A percentile compares a stretch with the other conserved stretches of the same genome.
These are phyloP conservation scores for Microdochium nivale DNA, from an alignment of 2,329 filamentous ascomycete species.

Conservation along the genomic window DNA sequence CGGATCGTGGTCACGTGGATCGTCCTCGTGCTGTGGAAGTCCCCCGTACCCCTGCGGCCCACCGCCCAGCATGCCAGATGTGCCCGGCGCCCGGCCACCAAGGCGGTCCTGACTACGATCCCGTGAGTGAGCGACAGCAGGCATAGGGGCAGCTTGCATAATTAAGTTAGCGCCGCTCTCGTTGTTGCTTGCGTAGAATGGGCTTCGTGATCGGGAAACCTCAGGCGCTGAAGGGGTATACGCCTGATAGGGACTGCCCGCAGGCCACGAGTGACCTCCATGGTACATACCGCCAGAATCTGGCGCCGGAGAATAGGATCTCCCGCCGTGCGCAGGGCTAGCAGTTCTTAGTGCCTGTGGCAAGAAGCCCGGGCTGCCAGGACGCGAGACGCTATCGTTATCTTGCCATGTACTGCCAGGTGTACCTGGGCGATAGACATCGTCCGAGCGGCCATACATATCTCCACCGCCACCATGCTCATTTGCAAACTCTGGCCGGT, in stretches of 20 bases:
- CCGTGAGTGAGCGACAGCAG: constrained; percentile 25
- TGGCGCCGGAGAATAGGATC: constrained; percentile 12
- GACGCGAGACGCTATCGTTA: constrained; percentile 35
- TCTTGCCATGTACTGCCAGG: constrained; percentile 43
- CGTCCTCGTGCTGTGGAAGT: constrained; percentile 43
- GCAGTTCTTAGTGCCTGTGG: constrained; percentile 15
- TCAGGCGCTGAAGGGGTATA: constrained; percentile 10
- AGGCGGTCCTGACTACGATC: constrained; percentile 22
- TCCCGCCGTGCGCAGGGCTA: constrained; percentile 15
- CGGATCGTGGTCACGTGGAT: constrained; percentile 29
- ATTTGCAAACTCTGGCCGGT: constrained; percentile 78
- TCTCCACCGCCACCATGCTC: constrained; percentile 70
- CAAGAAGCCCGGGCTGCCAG: constrained; percentile 37
- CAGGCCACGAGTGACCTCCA: constrained; percentile 12
- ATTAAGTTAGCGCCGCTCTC: constrained; percentile 46
- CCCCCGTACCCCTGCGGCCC: constrained; percentile 52
- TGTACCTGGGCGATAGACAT: constrained; percentile 53
- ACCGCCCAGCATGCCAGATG: constrained; percentile 43
- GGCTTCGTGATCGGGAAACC: constrained; percentile 29
- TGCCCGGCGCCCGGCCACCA: constrained; percentile 13
- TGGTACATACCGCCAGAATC: constrained; percentile 16
- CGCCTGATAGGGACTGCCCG: constrained; percentile 13
- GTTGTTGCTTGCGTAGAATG: constrained; percentile 42
- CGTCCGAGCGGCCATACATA: constrained; percentile 50
- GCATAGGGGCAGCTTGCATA: constrained; percentile 41